Evolutionary conservation across 2,329 filamentous ascomycete genomes (phyloP), one percentile per base, ranked within the genome.

Genomic region (Podosphaera xanthii): DNA sequence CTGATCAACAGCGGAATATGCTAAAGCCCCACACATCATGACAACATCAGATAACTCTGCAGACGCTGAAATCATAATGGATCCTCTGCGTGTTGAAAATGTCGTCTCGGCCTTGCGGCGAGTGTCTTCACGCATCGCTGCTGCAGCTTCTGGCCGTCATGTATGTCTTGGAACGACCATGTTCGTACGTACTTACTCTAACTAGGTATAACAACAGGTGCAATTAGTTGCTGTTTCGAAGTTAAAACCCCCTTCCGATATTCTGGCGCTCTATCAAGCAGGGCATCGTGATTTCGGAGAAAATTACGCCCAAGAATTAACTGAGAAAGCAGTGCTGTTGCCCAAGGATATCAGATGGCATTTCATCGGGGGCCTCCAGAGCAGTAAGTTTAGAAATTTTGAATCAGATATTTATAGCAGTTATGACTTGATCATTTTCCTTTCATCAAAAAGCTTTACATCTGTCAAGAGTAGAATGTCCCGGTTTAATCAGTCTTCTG

Each of bases 201-300:
- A n/a, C 46, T 55, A 58, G n/a, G 40, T 61, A 59, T 60, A 59
- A 54, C 53, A 40, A 56, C 64, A 87, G 83, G 79, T 91, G 63
- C 84, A 92, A 54, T 78, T 98, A 46, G 89, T 98, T 49, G 91
- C 92, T 35, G 92, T 98, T 57, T 96, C 90, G 48, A 98, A 98
- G 72, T 77, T 96, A 64, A 97, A 98, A 73, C 91, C 92, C 12
- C 87, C 83, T 61, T 86, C 86, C 67, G 92, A 98, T 70, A 86
- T 98, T 66, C 77, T 94, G 59, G 84, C 89, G 36, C 79, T 98
- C 0, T 84, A 94, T 72, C 76, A 79, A 65, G 70, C 73, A 36
- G 71, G 73, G 0, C 86, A 90, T 59, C 65, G 76, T 22, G 87
- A 98, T 72, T 97, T 97, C 70, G 92, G 92, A 66, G 92, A 98